Percentiles rank a stretch among this genome's conserved stretches.
Evolutionary conservation across 2,329 filamentous ascomycete genomes (phyloP).

Genomic region (Pseudogymnoascus sp.): DNA sequence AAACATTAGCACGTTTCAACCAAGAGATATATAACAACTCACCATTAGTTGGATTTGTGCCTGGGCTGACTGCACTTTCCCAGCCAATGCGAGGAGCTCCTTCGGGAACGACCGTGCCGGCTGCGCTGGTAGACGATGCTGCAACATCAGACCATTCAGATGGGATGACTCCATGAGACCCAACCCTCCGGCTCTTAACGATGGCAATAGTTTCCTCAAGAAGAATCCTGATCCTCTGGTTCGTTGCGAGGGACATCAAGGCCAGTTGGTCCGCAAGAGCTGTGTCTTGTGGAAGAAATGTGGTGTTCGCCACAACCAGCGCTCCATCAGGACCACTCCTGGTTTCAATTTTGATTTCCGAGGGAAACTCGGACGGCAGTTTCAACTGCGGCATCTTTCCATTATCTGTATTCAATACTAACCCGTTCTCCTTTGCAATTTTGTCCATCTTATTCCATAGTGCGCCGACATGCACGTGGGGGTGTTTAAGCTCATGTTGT

Average conservation of each 20-base stretch:
- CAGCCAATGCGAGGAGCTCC: constrained; percentile 25
- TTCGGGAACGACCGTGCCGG: constrained; percentile 24
- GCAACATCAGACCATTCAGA: constrained; percentile 68
- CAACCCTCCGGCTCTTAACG: constrained; percentile 62
- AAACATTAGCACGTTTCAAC: constrained; percentile 28
- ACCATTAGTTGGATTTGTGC: constrained; percentile 52
- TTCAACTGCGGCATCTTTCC: constrained; percentile 36
- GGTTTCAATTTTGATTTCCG: constrained; percentile 41
- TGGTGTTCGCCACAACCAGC: constrained; percentile 53
- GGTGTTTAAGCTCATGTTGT: constrained; percentile 49
- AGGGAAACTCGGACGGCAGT: constrained; percentile 22
- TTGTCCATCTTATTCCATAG: constrained; percentile 41
- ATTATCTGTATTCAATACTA: constrained; percentile 50
- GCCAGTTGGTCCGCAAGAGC: constrained; percentile 74
- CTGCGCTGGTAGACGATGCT: constrained; percentile 34
- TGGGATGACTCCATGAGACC: constrained; percentile 71
- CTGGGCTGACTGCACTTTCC: constrained; percentile 45
- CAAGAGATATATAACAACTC: constrained; percentile 27
- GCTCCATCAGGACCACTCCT: constrained; percentile 55
- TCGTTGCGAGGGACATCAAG: constrained; percentile 72
- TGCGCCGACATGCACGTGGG: constrained; percentile 32
- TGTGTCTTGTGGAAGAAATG: constrained; percentile 66
- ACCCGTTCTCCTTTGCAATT: constrained; percentile 48
- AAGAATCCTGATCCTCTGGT: constrained; percentile 66
- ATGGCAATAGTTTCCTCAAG: constrained; percentile 69